Evolutionary conservation across 305 asterid genomes (phyloP), one percentile per base, ranked within the genome.

Genomic region (Caryopteris hybrid): DNA sequence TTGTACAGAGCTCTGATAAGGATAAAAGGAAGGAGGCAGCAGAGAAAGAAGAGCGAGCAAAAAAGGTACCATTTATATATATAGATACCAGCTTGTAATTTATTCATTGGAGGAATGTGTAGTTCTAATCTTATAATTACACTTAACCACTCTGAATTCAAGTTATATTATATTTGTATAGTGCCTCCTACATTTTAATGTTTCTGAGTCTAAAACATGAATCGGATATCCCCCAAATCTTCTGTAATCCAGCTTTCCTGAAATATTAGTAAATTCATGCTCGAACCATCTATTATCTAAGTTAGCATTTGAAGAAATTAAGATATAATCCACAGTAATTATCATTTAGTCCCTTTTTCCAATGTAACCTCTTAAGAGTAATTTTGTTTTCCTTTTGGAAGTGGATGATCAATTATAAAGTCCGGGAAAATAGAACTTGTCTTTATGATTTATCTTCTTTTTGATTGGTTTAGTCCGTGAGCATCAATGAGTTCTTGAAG

Each of bases 1-100:
- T 11, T 48, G 16, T 47, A 48, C 57, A 88, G 98, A 90, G 89
- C 21, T 80, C 95, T 52, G 94, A 84, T 50, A 88, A 90, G 70
- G 95, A 92, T 64, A 90, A 86, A 67, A 88, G 72, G 83, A 89
- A 84, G 76, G 98, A 89, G 70, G 56, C 73, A 43, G 72, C 88
- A n/a, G 98, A 92, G 81, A 92, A 82, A 74, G 98, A 92, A 69
- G 98, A 92, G 76, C 88, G 71, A 67, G 85, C 91, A 59, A 90
- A 86, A 75, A 92, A 92, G 98, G 96, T 92, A 66, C 38, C 25
- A 11, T 64, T 29, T 13, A 6, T 50, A 21, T 45, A 5, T 17
- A 54, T n/a, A 29, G 34, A 29, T 29, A 2, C 3, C 4, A 1
- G n/a, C n/a, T n/a, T n/a, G n/a, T 29, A 29, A 29, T 29, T 29